These are phyloP conservation scores for Euphrasia confusa DNA, from an alignment of 257 asterid species.

Conservation along the genomic window DNA sequence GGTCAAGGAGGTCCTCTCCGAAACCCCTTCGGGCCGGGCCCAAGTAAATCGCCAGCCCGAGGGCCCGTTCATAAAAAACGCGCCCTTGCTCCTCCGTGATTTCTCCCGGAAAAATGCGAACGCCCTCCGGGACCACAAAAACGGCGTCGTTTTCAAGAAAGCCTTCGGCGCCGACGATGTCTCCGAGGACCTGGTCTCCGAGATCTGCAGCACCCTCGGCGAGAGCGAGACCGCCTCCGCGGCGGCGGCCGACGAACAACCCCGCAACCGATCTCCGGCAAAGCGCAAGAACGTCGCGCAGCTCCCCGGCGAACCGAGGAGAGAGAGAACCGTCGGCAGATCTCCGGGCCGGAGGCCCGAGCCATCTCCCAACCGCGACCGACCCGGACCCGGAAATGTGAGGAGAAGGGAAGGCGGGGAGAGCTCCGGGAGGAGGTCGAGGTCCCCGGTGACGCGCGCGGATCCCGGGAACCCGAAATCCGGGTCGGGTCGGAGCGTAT, in stretches of 20 bases:
- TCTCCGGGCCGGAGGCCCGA: conserved; percentile 52
- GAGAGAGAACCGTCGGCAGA: conserved; percentile 32
- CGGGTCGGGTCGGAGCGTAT: conserved; percentile 40
- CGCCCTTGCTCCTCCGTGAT: conserved; percentile 25
- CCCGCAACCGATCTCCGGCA: conserved; percentile 51
- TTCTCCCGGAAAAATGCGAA: background rate
- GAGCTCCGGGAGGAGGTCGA: conserved; percentile 58
- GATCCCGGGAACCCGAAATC: conserved; percentile 29
- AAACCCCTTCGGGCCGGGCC: conserved; percentile 31
- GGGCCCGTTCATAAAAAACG: conserved; percentile 37
- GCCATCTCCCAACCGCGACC: conserved; percentile 47
- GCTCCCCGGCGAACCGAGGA: conserved; percentile 32
- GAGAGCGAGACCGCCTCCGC: conserved; percentile 34
- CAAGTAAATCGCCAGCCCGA: conserved; percentile 16
- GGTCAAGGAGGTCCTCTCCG: conserved; percentile 71
- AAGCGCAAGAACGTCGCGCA: conserved; percentile 33
- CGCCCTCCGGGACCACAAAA: conserved; percentile 13
- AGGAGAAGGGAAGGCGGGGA: conserved; percentile 45
- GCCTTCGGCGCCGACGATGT: conserved; percentile 27
- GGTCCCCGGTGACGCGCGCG: conserved; percentile 54
- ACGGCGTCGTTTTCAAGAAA: conserved; percentile 29
- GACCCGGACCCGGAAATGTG: conserved; percentile 31
- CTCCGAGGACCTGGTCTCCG: conserved; percentile 32
- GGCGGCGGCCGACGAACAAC: conserved; percentile 31
- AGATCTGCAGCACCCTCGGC: conserved; percentile 38